These are phyloP conservation scores for Cruciata laevipes DNA, from an alignment of 257 asterid genomes.

Conservation along the genomic window DNA sequence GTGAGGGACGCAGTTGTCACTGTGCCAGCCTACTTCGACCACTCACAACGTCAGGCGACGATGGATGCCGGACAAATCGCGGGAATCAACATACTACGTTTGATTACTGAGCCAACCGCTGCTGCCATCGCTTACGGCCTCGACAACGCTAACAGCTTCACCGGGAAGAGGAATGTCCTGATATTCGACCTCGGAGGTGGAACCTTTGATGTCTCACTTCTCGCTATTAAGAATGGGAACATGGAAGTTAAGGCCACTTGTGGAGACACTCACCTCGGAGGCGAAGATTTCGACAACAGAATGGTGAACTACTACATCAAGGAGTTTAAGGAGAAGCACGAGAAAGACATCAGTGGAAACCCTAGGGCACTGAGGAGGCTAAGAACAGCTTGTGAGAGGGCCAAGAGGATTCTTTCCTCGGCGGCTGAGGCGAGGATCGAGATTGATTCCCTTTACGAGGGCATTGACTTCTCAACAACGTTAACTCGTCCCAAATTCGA, in stretches of 20 bases:
- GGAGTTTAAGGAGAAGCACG: not conserved
- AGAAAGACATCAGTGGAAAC: not conserved
- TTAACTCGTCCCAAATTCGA: not conserved
- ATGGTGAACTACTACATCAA: not conserved
- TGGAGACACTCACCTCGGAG: conserved; percentile 2
- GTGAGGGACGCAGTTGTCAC: not conserved
- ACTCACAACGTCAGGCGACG: not conserved
- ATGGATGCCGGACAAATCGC: not conserved
- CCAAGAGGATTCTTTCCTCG: not conserved
- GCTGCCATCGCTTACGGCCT: not conserved
- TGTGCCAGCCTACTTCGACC: not conserved
- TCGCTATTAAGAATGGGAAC: not conserved
- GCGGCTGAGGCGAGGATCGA: not conserved
- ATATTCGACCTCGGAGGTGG: not conserved
- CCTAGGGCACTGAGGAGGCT: not conserved
- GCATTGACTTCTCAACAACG: not conserved
- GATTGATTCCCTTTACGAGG: not conserved
- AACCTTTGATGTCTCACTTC: conserved; percentile 2
- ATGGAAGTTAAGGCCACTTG: not conserved
- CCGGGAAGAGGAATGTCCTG: not conserved
- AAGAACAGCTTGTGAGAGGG: not conserved
- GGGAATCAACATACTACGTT: not conserved
- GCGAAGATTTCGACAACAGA: not conserved
- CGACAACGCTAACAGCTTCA: not conserved
- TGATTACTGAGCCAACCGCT: not conserved